A percentile compares a stretch with the other conserved stretches of the same genome.
Evolutionary conservation across 2,329 filamentous ascomycete genomes (phyloP).

Genomic region (Paecilomyces variotii): DNA sequence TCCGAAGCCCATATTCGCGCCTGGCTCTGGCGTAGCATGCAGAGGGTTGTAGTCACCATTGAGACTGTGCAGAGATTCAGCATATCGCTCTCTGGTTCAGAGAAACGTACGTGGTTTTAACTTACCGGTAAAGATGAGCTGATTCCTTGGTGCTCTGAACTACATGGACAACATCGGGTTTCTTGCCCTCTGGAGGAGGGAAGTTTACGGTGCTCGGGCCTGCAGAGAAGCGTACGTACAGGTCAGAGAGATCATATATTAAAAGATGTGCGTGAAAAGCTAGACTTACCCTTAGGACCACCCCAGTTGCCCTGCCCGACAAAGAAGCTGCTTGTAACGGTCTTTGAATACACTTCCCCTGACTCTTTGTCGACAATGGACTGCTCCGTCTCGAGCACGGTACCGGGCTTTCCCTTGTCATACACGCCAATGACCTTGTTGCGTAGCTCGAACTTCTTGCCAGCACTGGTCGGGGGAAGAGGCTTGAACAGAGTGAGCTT

Average conservation of each 20-base stretch:
- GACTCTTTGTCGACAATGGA: slow-evolving; percentile 62
- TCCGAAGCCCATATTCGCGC: slow-evolving; percentile 82
- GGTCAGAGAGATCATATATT: not conserved
- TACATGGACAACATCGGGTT: slow-evolving; percentile 62
- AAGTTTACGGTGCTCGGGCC: slow-evolving; percentile 66
- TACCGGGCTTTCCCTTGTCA: slow-evolving; percentile 79
- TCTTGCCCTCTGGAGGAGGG: slow-evolving; percentile 63
- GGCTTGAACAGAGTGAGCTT: slow-evolving; percentile 69
- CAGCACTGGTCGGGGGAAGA: slow-evolving; percentile 63
- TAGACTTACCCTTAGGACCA: slow-evolving; percentile 66
- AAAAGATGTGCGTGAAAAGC: not conserved
- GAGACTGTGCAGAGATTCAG: slow-evolving; percentile 43
- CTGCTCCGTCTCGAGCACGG: slow-evolving; percentile 72
- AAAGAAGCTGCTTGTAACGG: slow-evolving; percentile 66
- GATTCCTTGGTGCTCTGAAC: slow-evolving; percentile 66
- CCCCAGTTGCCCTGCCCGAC: slow-evolving; percentile 78
- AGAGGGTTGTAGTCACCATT: slow-evolving; percentile 95
- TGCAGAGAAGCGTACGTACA: slow-evolving; percentile 5
- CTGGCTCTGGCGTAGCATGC: slow-evolving; percentile 78
- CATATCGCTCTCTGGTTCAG: not conserved
- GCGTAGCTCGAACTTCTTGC: slow-evolving; percentile 66
- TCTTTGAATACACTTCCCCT: slow-evolving; percentile 63
- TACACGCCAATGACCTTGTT: slow-evolving; percentile 77
- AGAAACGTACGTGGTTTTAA: not conserved
- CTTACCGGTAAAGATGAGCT: slow-evolving; percentile 62